Evolutionary conservation across 306 rosid species (phyloP).

Genomic region (Prunus dulcis): DNA sequence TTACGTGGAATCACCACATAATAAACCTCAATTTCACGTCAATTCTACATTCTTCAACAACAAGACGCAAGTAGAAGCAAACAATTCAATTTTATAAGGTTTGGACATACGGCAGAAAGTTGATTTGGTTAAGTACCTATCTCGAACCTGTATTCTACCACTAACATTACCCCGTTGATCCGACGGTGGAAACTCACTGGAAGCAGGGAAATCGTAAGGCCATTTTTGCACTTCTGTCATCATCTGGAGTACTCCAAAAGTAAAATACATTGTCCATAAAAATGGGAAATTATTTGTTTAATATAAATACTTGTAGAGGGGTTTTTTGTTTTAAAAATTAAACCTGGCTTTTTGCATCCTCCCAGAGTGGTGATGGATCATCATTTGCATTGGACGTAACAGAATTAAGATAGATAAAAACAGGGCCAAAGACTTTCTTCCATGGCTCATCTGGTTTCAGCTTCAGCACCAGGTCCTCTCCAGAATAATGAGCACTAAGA

Average conservation of each 20-base stretch:
- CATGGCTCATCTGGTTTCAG: conserved; percentile 33
- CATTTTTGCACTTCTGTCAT: conserved; percentile 33
- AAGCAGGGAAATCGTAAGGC: conserved; percentile 40
- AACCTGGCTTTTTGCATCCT: conserved; percentile 44
- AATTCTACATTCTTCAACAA: too few relatives aligned
- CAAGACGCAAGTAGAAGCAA: too few relatives aligned
- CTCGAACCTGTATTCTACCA: conserved; percentile 31
- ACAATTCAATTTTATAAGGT: too few relatives aligned
- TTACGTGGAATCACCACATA: too few relatives aligned
- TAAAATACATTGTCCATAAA: not conserved
- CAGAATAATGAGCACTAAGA: conserved; percentile 45
- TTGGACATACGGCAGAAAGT: too few relatives aligned
- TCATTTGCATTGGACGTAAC: not conserved
- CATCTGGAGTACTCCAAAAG: conserved; percentile 20
- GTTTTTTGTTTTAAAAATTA: not conserved
- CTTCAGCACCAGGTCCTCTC: conserved; percentile 42
- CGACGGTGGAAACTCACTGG: conserved; percentile 30
- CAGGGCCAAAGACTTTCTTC: conserved; percentile 53
- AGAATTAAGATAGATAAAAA: conserved; percentile 38
- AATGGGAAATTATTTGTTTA: too few relatives aligned
- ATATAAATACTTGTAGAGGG: not conserved
- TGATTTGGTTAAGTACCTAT: conserved; percentile 23
- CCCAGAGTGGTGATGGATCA: conserved; percentile 37
- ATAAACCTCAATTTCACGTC: too few relatives aligned
- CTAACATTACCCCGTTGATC: conserved; percentile 30